Evolutionary conservation across 805 yeast species (phyloP), one percentile per base, ranked within the genome.

Genomic region (Kluyveromyces starmeri): DNA sequence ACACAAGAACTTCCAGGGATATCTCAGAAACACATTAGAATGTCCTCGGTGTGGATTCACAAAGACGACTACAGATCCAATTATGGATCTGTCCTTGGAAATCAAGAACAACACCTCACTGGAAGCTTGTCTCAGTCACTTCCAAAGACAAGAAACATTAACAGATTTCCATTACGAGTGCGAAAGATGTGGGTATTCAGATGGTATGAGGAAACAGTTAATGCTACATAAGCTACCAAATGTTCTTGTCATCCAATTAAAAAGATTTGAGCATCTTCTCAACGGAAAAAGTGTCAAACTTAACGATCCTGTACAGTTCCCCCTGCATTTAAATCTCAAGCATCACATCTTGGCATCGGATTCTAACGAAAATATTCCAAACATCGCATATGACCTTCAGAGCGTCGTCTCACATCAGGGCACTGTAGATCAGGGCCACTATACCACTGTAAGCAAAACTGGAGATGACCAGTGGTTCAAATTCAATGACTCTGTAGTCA

Each of bases 361-460:
- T 6, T 34, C 21, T n/a, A 39, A 36, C 18, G 40, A 21, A 9
- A 32, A 38, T 14, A 45, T 48, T 20, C 62, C 67, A 20, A 59
- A 66, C 35, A 51, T 71, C n/a, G 58, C 75, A 2, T 89, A 82
- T 58, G 96, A 89, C 58, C 67, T 92, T 27, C 85, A 78, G 58
- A 95, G 89, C 2, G 73, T 88, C 20, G 80, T 92, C 7, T 76
- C 85, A 47, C 98, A 92, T 56, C 77, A 76, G 21, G 99, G 99
- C 1, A 78, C 89, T 13, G 92, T 89, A 5, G 85, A 85, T 53
- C 92, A 96, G 2, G 99, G 99, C 8, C 99, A 92, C 57, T 92
- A 92, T 55, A 71, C 88, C 10, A 79, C 92, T 12, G 68, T 78
- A 48, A 71, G 83, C 41, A 89, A 88, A 52, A 72, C 67, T 36